Evolutionary conservation across 2,329 filamentous ascomycete genomes (phyloP), one percentile per base, ranked within the genome.

Genomic region (Cadophora gregata): DNA sequence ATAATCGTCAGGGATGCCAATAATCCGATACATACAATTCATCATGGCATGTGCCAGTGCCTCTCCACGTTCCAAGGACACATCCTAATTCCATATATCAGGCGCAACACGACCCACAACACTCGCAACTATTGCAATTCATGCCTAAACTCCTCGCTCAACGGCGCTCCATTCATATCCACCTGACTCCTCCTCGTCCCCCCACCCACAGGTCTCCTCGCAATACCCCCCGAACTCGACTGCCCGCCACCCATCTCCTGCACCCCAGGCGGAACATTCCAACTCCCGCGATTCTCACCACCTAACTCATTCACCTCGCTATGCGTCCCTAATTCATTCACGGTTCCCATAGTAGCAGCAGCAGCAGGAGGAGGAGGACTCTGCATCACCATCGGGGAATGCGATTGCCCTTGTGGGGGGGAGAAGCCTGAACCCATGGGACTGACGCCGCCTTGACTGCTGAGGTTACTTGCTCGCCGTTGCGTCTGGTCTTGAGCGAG

Each of bases 101-200:
- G n/a, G n/a, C n/a, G n/a, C n/a, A n/a, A n/a, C n/a, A n/a, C n/a
- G n/a, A n/a, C 33, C 38, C 47, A 2, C 36, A 16, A 45, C 45
- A 5, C 24, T 33, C 21, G 16, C 48, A n/a, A n/a, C 36, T 59
- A 70, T 14, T 58, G 33, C 38, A 69, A 51, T 55, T 70, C 68
- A 59, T 70, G 68, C 25, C 47, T 53, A 31, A 45, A 72, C 45
- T 66, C 67, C 53, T 70, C 67, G 33, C 61, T 69, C 59, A 71
- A 65, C 24, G 69, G 69, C 25, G 60, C 63, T 1, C 70, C 70
- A 62, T 66, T 71, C 70, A 72, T 69, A 68, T 72, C 70, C 9
- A 69, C 6, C 24, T 36, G 27, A 53, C 50, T 53, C 27, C 50
- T 27, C 53, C 31, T 24, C 42, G n/a, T 9, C 16, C 50, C 61